These are phyloP conservation scores for Fraxinus nigra DNA, from an alignment of 305 asterid species.

Conservation along the genomic window DNA sequence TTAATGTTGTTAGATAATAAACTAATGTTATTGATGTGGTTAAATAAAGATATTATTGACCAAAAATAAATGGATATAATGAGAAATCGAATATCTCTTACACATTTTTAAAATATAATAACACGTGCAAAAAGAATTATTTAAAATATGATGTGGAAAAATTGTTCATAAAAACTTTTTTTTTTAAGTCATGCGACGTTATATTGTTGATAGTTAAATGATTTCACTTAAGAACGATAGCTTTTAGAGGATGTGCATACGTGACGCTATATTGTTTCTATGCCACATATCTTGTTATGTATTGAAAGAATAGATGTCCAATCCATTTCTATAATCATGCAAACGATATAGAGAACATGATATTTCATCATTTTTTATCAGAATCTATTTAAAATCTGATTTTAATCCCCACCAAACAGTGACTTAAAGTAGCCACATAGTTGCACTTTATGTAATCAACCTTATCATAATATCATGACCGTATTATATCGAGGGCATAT, in stretches of 20 bases:
- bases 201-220: background rate
- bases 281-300: background rate
- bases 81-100: too few relatives aligned
- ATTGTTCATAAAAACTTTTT: background rate
- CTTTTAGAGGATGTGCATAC: background rate
- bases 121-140: background rate
- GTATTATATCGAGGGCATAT: background rate
- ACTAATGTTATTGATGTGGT: background rate
- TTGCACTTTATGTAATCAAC: background rate
- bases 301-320: background rate
- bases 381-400: too few relatives aligned
- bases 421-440: background rate
- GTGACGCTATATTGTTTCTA: background rate
- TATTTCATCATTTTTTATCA: background rate
- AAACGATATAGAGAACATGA: background rate
- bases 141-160: background rate
- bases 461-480: background rate
- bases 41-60: background rate
- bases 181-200: too few relatives aligned
- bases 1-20: background rate
- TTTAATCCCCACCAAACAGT: too few relatives aligned
- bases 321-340: background rate
- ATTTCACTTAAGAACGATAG: background rate
- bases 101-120: background rate
- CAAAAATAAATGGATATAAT: too few relatives aligned